Evolutionary conservation across 495 filamentous ascomycete genomes (phyloP).

Genomic region (Friedmanniomyces simplex): DNA sequence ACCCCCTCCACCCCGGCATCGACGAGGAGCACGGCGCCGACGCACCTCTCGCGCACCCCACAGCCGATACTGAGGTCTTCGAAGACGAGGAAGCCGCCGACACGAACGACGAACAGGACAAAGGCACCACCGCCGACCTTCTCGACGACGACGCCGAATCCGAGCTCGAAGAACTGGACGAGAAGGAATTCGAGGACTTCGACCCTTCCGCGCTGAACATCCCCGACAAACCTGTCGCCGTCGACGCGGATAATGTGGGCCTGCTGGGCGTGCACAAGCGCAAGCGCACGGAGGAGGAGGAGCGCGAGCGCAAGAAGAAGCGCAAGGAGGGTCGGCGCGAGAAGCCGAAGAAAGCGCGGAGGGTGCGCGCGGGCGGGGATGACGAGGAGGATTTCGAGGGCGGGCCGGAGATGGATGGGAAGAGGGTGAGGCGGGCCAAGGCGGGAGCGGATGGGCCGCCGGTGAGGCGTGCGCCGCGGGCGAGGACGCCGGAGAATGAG

Average conservation of each 20-base stretch:
- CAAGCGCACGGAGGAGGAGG: conserved; percentile 57
- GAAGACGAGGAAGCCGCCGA: conserved; percentile 33
- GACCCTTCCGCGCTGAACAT: conserved; percentile 66
- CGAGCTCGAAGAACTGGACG: conserved; percentile 63
- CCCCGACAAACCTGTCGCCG: conserved; percentile 65
- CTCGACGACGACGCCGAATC: conserved; percentile 41
- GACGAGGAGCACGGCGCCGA: conserved; percentile 38
- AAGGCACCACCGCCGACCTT: conserved; percentile 46
- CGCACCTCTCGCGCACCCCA: conserved; percentile 29
- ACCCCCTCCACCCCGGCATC: conserved; percentile 32
- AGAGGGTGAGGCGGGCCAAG: conserved; percentile 39
- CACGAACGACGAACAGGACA: conserved; percentile 8
- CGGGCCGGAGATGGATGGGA: conserved; percentile 47
- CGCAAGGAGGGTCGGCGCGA: conserved; percentile 63
- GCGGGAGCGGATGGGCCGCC: conserved; percentile 38
- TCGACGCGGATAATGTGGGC: conserved; percentile 75
- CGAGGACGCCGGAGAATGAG: conserved; percentile 41
- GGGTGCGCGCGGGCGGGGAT: conserved; percentile 37
- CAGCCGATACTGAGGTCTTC: conserved; percentile 32
- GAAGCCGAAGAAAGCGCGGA: conserved; percentile 57
- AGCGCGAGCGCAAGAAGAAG: conserved; percentile 45
- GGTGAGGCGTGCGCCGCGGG: conserved; percentile 30
- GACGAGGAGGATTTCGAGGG: conserved; percentile 40
- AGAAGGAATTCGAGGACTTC: conserved; percentile 86
- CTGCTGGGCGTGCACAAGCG: conserved; percentile 67